Conservation (phyloP, 1,284 basidiomycete genomes). For the Schizophyllum commune region DNA sequence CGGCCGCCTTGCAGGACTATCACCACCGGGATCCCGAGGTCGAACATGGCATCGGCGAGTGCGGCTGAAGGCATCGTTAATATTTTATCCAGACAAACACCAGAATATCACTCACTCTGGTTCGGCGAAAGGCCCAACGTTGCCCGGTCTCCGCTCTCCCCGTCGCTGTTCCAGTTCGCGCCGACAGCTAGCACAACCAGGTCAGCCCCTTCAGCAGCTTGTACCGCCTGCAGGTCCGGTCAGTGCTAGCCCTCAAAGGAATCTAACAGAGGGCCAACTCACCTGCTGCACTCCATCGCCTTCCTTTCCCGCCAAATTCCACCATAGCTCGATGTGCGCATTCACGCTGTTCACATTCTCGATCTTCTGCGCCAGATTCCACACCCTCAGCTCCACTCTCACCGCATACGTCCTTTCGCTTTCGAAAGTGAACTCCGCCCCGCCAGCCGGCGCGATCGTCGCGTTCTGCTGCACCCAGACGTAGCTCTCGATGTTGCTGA, state of each 20-base stretch:
- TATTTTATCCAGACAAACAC: not conserved
- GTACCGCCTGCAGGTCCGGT: constrained; percentile 16
- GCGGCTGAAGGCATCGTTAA: constrained; percentile 10
- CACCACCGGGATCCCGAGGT: constrained; percentile 20
- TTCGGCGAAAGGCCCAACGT: constrained; percentile 21
- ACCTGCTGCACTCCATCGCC: constrained; percentile 17
- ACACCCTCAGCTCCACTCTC: constrained; percentile 20
- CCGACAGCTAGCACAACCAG: constrained; percentile 22
- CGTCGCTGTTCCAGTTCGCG: constrained; percentile 24
- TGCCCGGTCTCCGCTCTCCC: constrained; percentile 20
- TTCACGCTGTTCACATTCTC: constrained; percentile 22
- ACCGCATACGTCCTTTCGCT: constrained; percentile 15
- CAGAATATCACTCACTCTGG: constrained; percentile 16
- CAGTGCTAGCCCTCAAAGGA: not conserved
- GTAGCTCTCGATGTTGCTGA: constrained; percentile 19
- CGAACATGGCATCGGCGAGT: constrained; percentile 20
- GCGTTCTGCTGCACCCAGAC: constrained; percentile 14
- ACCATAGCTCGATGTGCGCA: constrained; percentile 20
- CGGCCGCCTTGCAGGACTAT: constrained; percentile 21
- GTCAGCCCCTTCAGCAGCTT: constrained; percentile 19
- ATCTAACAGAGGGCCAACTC: not conserved
- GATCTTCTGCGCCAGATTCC: constrained; percentile 19
- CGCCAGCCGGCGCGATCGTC: constrained; percentile 17
- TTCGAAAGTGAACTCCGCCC: constrained; percentile 15
- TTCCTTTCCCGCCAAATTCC: constrained; percentile 20